phyloP scores from a whole-genome alignment of 108 stramenopile species.

The Asterionellopsis glacialis region DNA sequence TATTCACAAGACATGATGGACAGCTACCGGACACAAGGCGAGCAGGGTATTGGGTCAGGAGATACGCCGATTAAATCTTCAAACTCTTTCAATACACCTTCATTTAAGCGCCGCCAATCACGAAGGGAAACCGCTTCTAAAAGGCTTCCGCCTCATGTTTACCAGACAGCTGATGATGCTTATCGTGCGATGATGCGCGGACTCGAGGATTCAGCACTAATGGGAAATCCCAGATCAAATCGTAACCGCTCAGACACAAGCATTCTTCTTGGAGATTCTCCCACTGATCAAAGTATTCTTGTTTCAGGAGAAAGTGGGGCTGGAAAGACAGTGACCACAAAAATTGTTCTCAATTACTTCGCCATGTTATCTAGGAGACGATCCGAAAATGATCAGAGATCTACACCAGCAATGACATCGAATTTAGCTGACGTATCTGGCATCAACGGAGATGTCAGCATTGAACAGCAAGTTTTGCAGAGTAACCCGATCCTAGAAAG shows the following conservation, averaged over 20 bases:
- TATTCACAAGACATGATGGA: slow-evolving; percentile 79
- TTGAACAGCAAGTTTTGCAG: slow-evolving; percentile 89
- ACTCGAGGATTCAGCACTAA: slow-evolving; percentile 55
- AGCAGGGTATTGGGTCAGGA: slow-evolving; percentile 22
- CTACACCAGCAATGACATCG: slow-evolving; percentile 3
- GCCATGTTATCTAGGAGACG: slow-evolving; percentile 73
- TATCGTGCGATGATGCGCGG: slow-evolving; percentile 94
- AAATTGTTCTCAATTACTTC: slow-evolving; percentile 91
- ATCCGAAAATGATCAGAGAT: slow-evolving; percentile 13
- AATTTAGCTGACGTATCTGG: slow-evolving; percentile 1
- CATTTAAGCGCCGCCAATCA: slow-evolving; percentile 34
- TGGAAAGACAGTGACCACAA: slow-evolving; percentile 97
- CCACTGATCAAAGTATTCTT: slow-evolving; percentile 86
- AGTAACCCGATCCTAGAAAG: slow-evolving; percentile 95
- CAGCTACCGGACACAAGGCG: slow-evolving; percentile 68
- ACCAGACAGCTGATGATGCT: slow-evolving; percentile 90
- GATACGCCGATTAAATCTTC: not conserved
- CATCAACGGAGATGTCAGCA: slow-evolving; percentile 52
- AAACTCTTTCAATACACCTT: slow-evolving; percentile 28
- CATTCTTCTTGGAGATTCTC: slow-evolving; percentile 13
- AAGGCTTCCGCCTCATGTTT: slow-evolving; percentile 89
- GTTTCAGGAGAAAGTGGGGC: slow-evolving; percentile 94
- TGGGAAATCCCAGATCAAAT: slow-evolving; percentile 13
- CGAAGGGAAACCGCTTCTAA: slow-evolving; percentile 9
- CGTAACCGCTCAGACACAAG: slow-evolving; percentile 7